Evolutionary conservation across 2,329 filamentous ascomycete species (phyloP).

Genomic region (Pseudogymnoascus verrucosus): DNA sequence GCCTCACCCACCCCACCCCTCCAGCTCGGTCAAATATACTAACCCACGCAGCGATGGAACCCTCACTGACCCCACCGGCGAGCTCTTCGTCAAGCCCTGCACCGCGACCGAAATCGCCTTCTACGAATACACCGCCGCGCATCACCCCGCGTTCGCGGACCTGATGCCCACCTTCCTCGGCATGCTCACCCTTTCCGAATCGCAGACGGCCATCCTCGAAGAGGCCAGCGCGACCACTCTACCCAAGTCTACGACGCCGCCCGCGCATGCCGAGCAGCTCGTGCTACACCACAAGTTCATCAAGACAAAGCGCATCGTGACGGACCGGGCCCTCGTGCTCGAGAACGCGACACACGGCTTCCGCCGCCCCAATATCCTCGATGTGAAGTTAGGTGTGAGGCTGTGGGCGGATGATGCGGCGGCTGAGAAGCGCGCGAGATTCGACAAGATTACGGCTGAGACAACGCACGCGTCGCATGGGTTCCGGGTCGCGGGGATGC

Average conservation of each 20-base stretch:
- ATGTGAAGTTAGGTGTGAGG: slow-evolving; percentile 81
- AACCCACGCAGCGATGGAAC: slow-evolving; percentile 66
- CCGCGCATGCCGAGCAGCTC: slow-evolving; percentile 12
- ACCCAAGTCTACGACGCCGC: slow-evolving; percentile 11
- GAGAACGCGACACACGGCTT: slow-evolving; percentile 79
- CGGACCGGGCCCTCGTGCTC: slow-evolving; percentile 72
- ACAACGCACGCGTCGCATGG: slow-evolving; percentile 54
- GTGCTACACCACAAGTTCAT: neutral
- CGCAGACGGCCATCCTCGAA: slow-evolving; percentile 40
- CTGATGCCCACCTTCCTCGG: slow-evolving; percentile 85
- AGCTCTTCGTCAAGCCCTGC: slow-evolving; percentile 90
- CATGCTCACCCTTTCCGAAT: slow-evolving; percentile 60
- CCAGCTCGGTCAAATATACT: neutral
- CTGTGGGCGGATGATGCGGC: slow-evolving; percentile 74
- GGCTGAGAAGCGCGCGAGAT: slow-evolving; percentile 49
- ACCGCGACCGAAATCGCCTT: slow-evolving; percentile 79
- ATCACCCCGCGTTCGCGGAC: slow-evolving; percentile 65
- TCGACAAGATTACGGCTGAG: slow-evolving; percentile 49
- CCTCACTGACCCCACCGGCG: slow-evolving; percentile 72
- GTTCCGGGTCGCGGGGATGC: slow-evolving; percentile 59
- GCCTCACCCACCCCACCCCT: slow-evolving; percentile 10
- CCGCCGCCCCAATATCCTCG: slow-evolving; percentile 78
- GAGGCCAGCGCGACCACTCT: slow-evolving; percentile 35
- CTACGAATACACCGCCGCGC: slow-evolving; percentile 60
- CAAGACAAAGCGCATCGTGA: slow-evolving; percentile 50